Base-by-base conservation (phyloP, 2,329 filamentous ascomycete species). In the Plenodomus biglobosus region DNA sequence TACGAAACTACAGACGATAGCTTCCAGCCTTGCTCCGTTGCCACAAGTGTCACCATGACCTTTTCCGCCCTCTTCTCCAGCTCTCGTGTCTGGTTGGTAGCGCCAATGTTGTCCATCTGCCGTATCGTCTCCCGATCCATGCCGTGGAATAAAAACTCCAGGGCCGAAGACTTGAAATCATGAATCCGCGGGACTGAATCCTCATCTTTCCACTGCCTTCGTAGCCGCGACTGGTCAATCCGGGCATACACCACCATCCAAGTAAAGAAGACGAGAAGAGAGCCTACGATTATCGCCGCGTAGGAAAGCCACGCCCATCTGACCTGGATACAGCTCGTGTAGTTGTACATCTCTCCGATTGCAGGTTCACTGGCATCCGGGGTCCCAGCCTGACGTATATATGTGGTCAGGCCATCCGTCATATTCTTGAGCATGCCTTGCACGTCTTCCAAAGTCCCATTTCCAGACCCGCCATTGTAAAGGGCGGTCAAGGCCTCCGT, bases 361-460 rank as follows among this genome's bases (percentile, higher is more conserved):
- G 30, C 37, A 7, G 43, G 40, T 13, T 36, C 19, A 22, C 41
- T 55, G 15, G 38, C 22, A 15, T 42, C 38, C 4, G 15, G 20
- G 19, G 20, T 10, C 3, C 48, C 45, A 21, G 38, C 34, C 16
- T 45, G 38, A 13, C 52, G 39, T 2, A 53, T 34, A 21, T 50
- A 30, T 3, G 32, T 44, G 1, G 52, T 52, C n/a, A 53, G 18
- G 16, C 44, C 24, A 19, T 50, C 46, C 2, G 51, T 42, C 3
- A 54, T 39, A 24, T 54, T 52, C 21, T 22, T 42, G 16, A 51
- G 39, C 3, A 55, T 16, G 3, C 39, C 42, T n/a, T 32, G 32
- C 16, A 55, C 30, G 21, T 55, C 52, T 27, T 46, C 27, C 2
- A 55, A 24, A 3, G 48, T 54, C 1, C 52, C 48, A 24, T 54